Evolutionary conservation across 345 rosid genomes (phyloP).

Genomic region (Acer yangbiense): DNA sequence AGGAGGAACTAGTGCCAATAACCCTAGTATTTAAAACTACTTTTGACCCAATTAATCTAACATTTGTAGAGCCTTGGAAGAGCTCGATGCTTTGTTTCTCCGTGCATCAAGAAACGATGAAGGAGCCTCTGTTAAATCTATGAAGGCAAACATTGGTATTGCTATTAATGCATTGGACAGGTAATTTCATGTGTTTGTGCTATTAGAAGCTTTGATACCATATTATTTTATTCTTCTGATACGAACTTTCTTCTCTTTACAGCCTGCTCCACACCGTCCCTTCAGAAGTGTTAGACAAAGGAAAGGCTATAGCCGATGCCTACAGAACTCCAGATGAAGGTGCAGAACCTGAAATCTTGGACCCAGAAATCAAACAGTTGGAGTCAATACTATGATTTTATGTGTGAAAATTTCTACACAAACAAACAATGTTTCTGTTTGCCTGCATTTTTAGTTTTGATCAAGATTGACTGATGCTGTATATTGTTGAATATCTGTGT

Average conservation of each 20-base stretch:
- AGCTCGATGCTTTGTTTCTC: conserved; percentile 70
- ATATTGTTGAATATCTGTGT: neutral
- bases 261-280: conserved; percentile 81
- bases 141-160: conserved; percentile 64
- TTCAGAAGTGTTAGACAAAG: conserved; percentile 57
- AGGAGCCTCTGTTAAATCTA: conserved; percentile 53
- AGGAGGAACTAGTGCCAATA: too few relatives aligned
- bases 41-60: neutral
- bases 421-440: neutral
- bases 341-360: conserved; percentile 34
- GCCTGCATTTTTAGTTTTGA: neutral
- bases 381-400: conserved; percentile 59
- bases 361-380: conserved; percentile 64
- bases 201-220: neutral
- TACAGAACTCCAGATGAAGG: conserved; percentile 47
- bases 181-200: conserved; percentile 21
- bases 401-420: neutral
- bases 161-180: conserved; percentile 66
- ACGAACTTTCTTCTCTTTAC: conserved; percentile 18
- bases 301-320: conserved; percentile 73
- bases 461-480: neutral
- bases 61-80: conserved; percentile 63
- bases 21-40: neutral
- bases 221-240: neutral
- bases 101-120: conserved; percentile 75